Conservation (phyloP, 176 grass and related monocot genomes). For the Lolium perenne region DNA sequence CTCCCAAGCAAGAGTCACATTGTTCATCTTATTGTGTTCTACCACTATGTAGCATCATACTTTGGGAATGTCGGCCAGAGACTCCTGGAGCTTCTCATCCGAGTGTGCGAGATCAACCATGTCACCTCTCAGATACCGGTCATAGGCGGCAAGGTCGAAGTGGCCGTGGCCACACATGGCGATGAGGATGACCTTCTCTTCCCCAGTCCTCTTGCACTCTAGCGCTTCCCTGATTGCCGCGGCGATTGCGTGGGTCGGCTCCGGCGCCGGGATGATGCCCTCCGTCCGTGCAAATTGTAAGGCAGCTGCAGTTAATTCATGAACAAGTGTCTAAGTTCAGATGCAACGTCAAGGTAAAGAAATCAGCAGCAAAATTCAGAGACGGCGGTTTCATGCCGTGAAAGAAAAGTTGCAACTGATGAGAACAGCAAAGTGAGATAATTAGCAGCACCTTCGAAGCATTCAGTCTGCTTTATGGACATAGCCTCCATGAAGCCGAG, state of each 20-base stretch:
- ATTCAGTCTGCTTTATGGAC: conserved; percentile 85
- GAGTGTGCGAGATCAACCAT: conserved; percentile 75
- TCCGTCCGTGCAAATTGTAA: conserved; percentile 85
- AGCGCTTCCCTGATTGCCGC: conserved; percentile 89
- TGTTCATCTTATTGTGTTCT: conserved; percentile 20
- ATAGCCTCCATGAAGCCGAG: conserved; percentile 82
- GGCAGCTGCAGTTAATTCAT: conserved; percentile 61
- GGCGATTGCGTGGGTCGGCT: conserved; percentile 92
- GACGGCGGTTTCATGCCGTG: background rate
- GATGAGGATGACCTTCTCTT: conserved; percentile 95
- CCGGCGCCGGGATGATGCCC: conserved; percentile 95
- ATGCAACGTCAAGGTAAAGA: background rate
- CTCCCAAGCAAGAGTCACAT: background rate
- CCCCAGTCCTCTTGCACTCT: conserved; percentile 79
- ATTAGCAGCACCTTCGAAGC: conserved; percentile 69
- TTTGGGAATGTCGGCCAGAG: conserved; percentile 68
- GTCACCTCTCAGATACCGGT: conserved; percentile 62
- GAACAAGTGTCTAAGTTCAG: background rate
- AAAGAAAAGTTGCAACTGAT: background rate
- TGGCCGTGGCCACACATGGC: conserved; percentile 98
- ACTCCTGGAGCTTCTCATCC: conserved; percentile 58
- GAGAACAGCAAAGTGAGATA: background rate
- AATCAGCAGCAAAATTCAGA: background rate
- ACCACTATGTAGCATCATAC: conserved; percentile 8
- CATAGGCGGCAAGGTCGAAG: conserved; percentile 85